Base-by-base conservation (phyloP, 768 basidiomycete genomes). In the Austroboletus eburneus region DNA sequence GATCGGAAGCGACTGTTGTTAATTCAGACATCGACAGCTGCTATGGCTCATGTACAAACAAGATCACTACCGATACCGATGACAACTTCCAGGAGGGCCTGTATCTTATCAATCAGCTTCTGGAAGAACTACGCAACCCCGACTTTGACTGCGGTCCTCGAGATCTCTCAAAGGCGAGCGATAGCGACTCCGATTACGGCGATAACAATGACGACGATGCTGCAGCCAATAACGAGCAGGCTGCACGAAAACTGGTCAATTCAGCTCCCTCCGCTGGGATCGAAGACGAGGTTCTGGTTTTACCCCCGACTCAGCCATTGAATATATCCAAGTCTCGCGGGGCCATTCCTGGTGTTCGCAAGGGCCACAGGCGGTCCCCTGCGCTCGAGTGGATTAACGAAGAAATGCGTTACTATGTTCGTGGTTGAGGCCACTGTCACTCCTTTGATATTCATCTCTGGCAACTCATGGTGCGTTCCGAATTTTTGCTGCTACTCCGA, bases 121-220 rank as follows among this genome's bases (percentile, higher is more conserved):
- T 56, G 16, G 33, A 30, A n/a, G 47, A 49, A 12, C 51, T 59
- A n/a, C 46, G 54, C 2, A 48, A 62, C 23, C 45, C 48, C 29
- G 5, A 9, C 9, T 3, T 59, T 27, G 45, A 62, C 14, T 40
- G 21, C 9, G 29, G 4, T 7, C 47, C 54, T 30, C 43, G 29
- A 2, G 2, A 34, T 5, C 22, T 50, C 5, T 46, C 42, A 18
- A 48, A 55, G 21, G 46, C 49, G 17, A 39, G 32, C 38, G 48
- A 49, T 17, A 42, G 33, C 39, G 52, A 49, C 2, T 43, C 43
- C 20, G 52, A 41, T 16, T 35, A 40, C 30, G 7, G 14, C 10
- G 0, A 12, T 18, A 37, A 18, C 9, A 39, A 43, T 10, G 42
- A 42, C n/a, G 34, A 48, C 2, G 42, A 32, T 0, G 37, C 45